Evolutionary conservation across 1,284 basidiomycete species (phyloP).

Genomic region (Entoloma clypeatum): DNA sequence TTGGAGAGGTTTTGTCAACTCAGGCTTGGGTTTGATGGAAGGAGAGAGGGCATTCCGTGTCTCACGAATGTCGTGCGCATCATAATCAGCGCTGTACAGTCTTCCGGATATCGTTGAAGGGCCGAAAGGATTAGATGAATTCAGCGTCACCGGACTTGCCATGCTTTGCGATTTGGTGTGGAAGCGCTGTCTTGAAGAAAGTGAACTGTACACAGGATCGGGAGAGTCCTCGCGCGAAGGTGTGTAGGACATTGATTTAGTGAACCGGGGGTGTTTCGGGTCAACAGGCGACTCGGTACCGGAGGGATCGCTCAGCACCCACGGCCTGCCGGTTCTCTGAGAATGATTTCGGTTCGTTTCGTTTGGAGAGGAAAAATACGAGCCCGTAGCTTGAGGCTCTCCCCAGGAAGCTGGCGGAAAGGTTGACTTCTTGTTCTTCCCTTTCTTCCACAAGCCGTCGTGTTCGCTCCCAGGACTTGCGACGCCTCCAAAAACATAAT

Average conservation of each 20-base stretch:
- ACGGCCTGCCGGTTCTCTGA: slow-evolving; percentile 29
- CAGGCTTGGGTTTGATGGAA: slow-evolving; percentile 46
- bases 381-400: slow-evolving; percentile 41
- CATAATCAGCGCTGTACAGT: slow-evolving; percentile 6
- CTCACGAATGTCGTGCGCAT: slow-evolving; percentile 4
- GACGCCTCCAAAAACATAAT: slow-evolving; percentile 57
- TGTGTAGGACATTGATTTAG: slow-evolving; percentile 15
- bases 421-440: slow-evolving; percentile 36
- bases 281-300: slow-evolving; percentile 39
- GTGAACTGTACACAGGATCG: slow-evolving; percentile 12
- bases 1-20: slow-evolving; percentile 42
- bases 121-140: not conserved
- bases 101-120: slow-evolving; percentile 1
- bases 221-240: slow-evolving; percentile 6
- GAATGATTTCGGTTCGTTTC: slow-evolving; percentile 22
- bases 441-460: slow-evolving; percentile 47
- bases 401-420: slow-evolving; percentile 72
- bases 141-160: not conserved
- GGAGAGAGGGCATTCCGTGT: slow-evolving; percentile 16
- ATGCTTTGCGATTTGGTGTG: slow-evolving; percentile 7
- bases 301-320: slow-evolving; percentile 22
- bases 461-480: slow-evolving; percentile 39
- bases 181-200: not conserved
- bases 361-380: slow-evolving; percentile 44
- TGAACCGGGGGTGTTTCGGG: slow-evolving; percentile 27